Conservation (phyloP, 306 rosid genomes). For the Senna tora region DNA sequence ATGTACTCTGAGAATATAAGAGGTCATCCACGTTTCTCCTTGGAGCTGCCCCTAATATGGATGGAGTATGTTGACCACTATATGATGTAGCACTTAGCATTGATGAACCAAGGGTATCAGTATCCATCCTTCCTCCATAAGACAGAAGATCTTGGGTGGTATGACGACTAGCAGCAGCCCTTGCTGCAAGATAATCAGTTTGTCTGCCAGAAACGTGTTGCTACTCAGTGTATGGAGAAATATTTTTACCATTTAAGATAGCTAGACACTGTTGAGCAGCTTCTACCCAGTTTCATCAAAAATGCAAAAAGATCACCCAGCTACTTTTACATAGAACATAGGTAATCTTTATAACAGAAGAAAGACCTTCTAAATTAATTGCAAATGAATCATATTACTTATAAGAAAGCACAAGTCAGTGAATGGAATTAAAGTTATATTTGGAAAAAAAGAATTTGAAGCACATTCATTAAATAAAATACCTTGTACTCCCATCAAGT, state of each 20-base stretch:
- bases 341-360: conserved; percentile 34
- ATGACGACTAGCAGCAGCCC: conserved; percentile 87
- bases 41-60: conserved; percentile 97
- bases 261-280: conserved; percentile 59
- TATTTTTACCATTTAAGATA: conserved; percentile 63
- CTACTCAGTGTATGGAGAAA: conserved; percentile 87
- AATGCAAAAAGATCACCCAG: conserved; percentile 37
- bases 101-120: conserved; percentile 81
- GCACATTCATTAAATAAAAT: conserved; percentile 37
- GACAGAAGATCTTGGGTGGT: conserved; percentile 83
- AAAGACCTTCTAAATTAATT: conserved; percentile 36
- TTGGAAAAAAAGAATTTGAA: conserved; percentile 19
- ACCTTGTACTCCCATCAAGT: conserved; percentile 90
- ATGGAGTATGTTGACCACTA: conserved; percentile 79
- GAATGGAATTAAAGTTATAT: conserved; percentile 30
- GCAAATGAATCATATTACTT: conserved; percentile 33
- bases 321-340: conserved; percentile 32
- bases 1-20: conserved; percentile 72
- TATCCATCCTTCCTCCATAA: conserved; percentile 89
- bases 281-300: conserved; percentile 47
- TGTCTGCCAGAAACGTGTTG: conserved; percentile 99
- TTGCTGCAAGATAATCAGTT: conserved; percentile 93
- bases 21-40: conserved; percentile 85
- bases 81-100: conserved; percentile 82
- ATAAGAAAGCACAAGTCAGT: conserved; percentile 31